A percentile compares a stretch with the other conserved stretches of the same genome.
Conservation (phyloP, 176 grass and related monocot genomes). For the Oryza glumipatula region DNA sequence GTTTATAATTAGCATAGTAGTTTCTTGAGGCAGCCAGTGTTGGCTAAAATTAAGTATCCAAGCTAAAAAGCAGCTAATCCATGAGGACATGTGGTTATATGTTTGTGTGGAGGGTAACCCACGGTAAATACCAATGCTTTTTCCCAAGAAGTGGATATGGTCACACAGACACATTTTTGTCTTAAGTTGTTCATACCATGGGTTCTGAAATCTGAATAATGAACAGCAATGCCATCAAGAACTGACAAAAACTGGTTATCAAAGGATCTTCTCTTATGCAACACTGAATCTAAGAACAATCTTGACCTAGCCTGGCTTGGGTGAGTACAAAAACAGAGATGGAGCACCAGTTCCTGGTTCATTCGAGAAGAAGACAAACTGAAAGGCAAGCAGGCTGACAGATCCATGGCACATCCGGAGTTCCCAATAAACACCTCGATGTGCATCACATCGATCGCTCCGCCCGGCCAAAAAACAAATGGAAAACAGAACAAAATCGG, state of each 20-base stretch:
- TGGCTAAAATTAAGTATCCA: constrained; percentile 30
- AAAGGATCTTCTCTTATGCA: neutral
- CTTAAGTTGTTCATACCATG: neutral
- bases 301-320: neutral
- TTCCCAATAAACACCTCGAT: constrained; percentile 28
- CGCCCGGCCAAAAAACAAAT: constrained; percentile 34
- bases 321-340: neutral
- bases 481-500: neutral
- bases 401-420: constrained; percentile 33
- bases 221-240: neutral
- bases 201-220: neutral
- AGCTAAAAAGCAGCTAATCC: neutral
- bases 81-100: neutral
- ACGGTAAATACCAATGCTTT: neutral
- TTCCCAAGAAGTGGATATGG: neutral
- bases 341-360: neutral
- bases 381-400: constrained; percentile 12
- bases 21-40: neutral
- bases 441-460: constrained; percentile 26
- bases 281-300: neutral
- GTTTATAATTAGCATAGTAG: constrained; percentile 27
- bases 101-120: constrained; percentile 8
- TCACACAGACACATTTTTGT: neutral
- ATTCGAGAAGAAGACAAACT: constrained; percentile 30
- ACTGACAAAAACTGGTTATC: neutral